Conservation (phyloP, 768 basidiomycete species). For the Lactarius hengduanensis region DNA sequence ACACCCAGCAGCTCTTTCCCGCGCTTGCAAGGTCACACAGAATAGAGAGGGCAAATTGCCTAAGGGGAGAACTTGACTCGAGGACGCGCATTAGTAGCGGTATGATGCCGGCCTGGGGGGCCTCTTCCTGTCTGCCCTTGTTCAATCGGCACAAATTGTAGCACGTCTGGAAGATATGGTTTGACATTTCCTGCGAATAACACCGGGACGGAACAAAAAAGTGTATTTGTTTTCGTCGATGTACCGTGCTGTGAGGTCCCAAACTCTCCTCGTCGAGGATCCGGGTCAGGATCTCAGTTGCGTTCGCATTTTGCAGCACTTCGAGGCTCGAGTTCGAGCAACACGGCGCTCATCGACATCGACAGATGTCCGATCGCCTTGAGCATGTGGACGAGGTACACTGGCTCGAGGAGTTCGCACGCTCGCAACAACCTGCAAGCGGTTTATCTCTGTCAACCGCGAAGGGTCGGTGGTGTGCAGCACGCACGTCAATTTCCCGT, state of each 20-base stretch:
- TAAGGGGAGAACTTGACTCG: constrained; percentile 83
- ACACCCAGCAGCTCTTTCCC: constrained; percentile 83
- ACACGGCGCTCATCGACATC: constrained; percentile 91
- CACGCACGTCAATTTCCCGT: constrained; percentile 83
- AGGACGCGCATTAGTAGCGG: constrained; percentile 89
- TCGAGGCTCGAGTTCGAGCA: too few species aligned
- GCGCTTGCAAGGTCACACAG: constrained; percentile 95
- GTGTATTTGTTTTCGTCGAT: constrained; percentile 32
- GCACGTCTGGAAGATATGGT: constrained; percentile 93
- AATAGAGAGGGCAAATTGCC: constrained; percentile 93
- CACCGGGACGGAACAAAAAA: not conserved
- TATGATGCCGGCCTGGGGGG: constrained; percentile 88
- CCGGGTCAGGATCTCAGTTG: constrained; percentile 79
- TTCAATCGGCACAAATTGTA: constrained; percentile 95
- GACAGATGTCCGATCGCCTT: constrained; percentile 94
- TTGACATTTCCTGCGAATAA: constrained; percentile 45
- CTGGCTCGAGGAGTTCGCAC: constrained; percentile 80
- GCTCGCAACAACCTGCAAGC: constrained; percentile 70
- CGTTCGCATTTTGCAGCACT: constrained; percentile 93
- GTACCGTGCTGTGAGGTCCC: constrained; percentile 59
- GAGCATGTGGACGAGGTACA: constrained; percentile 84
- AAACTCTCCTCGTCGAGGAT: too few species aligned
- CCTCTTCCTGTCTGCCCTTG: constrained; percentile 78
- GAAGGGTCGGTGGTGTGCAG: constrained; percentile 7
- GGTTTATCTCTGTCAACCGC: not conserved